A percentile compares a stretch with the other conserved stretches of the same genome.
Evolutionary conservation across 352 stramenopile genomes (phyloP).

Genomic region (Blastocystis sp.): DNA sequence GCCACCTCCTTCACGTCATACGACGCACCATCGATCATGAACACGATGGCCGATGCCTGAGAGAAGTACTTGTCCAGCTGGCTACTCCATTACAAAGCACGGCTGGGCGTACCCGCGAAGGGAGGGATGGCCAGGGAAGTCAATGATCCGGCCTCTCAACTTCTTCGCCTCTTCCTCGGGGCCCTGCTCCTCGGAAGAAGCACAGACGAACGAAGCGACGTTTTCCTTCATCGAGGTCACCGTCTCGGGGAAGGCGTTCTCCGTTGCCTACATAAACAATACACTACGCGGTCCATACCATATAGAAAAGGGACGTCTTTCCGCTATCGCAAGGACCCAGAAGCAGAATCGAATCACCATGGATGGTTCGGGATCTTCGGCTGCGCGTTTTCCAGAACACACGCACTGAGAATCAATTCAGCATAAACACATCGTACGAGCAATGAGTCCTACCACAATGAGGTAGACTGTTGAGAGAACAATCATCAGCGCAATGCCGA

Average conservation of each 20-base stretch:
- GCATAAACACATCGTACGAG: neutral
- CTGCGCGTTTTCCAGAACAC: slow-evolving; percentile 27
- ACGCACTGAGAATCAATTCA: neutral
- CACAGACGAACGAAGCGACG: neutral
- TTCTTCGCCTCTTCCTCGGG: neutral
- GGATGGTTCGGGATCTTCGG: neutral
- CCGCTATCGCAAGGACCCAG: slow-evolving; percentile 42
- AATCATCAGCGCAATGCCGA: slow-evolving; percentile 16
- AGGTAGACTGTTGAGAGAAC: neutral
- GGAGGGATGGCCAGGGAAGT: neutral
- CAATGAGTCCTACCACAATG: slow-evolving; percentile 21
- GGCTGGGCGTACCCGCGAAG: neutral
- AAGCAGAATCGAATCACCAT: slow-evolving; percentile 30
- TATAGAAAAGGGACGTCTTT: slow-evolving; percentile 33
- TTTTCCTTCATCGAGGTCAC: slow-evolving; percentile 4
- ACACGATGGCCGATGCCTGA: slow-evolving; percentile 15
- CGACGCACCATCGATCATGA: neutral
- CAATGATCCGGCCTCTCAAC: slow-evolving; percentile 1
- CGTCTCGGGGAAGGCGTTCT: neutral
- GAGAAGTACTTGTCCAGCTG: neutral
- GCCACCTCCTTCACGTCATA: slow-evolving; percentile 1
- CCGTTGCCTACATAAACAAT: neutral
- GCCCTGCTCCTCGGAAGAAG: neutral
- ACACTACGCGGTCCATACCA: neutral
- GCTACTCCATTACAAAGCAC: neutral